phyloP scores from a whole-genome alignment of 1,139 yeast genomes.

The Pichia sp. region DNA sequence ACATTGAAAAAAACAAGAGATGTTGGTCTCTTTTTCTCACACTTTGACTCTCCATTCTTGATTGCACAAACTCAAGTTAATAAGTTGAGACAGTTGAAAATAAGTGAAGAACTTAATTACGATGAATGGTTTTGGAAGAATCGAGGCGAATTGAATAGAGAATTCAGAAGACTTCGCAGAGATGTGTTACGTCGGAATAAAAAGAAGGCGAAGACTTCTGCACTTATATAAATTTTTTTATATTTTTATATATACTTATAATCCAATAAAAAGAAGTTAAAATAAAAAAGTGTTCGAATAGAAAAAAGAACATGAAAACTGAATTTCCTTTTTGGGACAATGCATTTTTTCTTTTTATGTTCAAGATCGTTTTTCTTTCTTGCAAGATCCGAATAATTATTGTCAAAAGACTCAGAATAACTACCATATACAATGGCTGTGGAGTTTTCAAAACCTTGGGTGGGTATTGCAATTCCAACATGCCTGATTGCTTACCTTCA shows the following conservation, averaged over 20 bases:
- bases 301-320: not conserved
- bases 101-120: slow-evolving; percentile 48
- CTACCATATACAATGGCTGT: slow-evolving; percentile 24
- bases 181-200: slow-evolving; percentile 56
- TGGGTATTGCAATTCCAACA: slow-evolving; percentile 61
- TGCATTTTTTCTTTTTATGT: not conserved
- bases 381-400: no score
- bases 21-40: slow-evolving; percentile 75
- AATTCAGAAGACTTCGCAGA: slow-evolving; percentile 66
- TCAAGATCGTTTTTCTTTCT: not conserved
- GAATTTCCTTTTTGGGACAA: not conserved
- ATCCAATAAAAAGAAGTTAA: not conserved
- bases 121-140: slow-evolving; percentile 76
- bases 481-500: slow-evolving; percentile 56
- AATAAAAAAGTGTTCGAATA: no score
- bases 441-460: slow-evolving; percentile 49
- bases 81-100: slow-evolving; percentile 41
- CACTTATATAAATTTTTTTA: not conserved
- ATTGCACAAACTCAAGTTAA: slow-evolving; percentile 75
- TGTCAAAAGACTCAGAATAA: no score
- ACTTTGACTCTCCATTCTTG: slow-evolving; percentile 77
- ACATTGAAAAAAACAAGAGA: slow-evolving; percentile 18
- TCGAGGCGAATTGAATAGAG: slow-evolving; percentile 75
- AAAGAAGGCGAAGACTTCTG: slow-evolving; percentile 8
- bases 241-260: not conserved